Base-by-base conservation (phyloP, 2,329 filamentous ascomycete genomes). In the Clonostachys byssicola region DNA sequence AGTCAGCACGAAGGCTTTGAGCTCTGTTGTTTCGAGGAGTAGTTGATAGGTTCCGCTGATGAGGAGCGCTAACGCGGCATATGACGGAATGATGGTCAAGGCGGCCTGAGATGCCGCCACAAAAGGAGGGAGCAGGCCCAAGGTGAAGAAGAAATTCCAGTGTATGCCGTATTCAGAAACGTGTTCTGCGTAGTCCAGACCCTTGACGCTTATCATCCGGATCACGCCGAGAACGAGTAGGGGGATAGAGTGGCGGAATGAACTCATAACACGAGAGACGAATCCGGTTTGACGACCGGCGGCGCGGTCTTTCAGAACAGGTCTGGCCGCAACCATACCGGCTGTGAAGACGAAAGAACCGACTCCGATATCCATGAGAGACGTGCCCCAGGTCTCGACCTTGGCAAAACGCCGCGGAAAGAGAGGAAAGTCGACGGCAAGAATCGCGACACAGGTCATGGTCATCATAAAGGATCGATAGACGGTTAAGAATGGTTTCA, bases 71-170 rank as follows among this genome's bases (percentile, higher is more conserved):
- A 96, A 76, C 2, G 80, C 73, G 14, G 90, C 86, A 59, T 90
- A 92, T 1, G 88, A 92, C 4, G 88, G 88, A 5, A 95, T 68
- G 47, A 87, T 60, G 14, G 77, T 73, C 49, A 92, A 80, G 0
- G 85, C 71, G 1, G 86, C 80, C 62, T 95, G 89, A 51, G 92
- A 89, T 0, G 94, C 64, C 30, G 92, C 91, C 45, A 95, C 84
- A 58, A 95, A 95, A 1, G 92, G 92, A 1, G 92, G 90, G 20
- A 99, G 71, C 43, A 96, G 80, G 6, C 85, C 92, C 10, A 99
- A 75, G 0, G 94, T 99, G 69, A 97, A 97, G 77, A 99, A 99
- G 67, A 99, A 99, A 66, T 99, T 99, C 94, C 94, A 99, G 66
- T 99, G 94, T 10, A 99, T 89, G 40, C 94, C 94, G 61, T 99